phyloP scores from a whole-genome alignment of 257 asterid species.

The Solanum clarkiae region DNA sequence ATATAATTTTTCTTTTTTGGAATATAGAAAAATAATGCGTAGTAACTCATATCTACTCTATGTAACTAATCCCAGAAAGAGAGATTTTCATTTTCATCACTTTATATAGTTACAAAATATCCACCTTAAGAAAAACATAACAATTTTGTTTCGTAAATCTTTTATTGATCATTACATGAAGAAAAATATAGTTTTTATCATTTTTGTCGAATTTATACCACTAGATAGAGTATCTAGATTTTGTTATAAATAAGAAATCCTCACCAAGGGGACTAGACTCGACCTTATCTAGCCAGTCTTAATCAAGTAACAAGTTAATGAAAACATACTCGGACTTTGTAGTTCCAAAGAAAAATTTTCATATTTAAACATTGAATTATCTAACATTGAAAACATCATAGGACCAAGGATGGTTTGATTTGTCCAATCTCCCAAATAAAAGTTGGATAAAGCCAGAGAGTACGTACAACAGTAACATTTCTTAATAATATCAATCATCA shows the following conservation, averaged over 20 bases:
- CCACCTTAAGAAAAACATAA: too few species aligned
- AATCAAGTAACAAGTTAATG: background rate
- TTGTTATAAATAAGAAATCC: too few species aligned
- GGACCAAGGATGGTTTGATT: background rate
- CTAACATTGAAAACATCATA: background rate
- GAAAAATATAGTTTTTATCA: too few species aligned
- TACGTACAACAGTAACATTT: background rate
- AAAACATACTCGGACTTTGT: background rate
- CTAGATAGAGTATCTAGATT: background rate
- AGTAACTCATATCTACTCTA: too few species aligned
- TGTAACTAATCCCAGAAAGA: too few species aligned
- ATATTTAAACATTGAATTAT: background rate
- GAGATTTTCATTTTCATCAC: too few species aligned
- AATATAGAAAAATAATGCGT: too few species aligned
- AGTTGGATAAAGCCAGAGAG: background rate
- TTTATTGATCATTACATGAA: too few species aligned
- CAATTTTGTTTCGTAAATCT: too few species aligned
- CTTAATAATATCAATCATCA: background rate
- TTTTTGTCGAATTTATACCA: too few species aligned
- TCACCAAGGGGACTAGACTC: background rate
- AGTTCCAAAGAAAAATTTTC: background rate
- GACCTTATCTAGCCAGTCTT: background rate
- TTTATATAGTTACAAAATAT: too few species aligned
- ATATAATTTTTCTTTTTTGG: too few species aligned
- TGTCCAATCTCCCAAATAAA: background rate